Percentiles rank a stretch among this genome's conserved stretches.
Evolutionary conservation across 345 rosid genomes (phyloP).

Genomic region (Orychophragmus violaceus): DNA sequence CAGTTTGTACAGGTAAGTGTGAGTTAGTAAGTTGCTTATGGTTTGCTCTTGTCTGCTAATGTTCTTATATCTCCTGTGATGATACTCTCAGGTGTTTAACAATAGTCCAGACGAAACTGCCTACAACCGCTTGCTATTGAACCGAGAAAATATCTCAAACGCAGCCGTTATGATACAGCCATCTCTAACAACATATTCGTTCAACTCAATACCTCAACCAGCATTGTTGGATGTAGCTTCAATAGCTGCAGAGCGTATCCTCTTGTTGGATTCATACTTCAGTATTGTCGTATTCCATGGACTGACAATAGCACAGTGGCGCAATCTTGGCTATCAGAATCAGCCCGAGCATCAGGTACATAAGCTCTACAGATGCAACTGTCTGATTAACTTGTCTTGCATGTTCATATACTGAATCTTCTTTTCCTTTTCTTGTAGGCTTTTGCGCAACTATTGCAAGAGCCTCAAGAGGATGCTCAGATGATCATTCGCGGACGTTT

Average conservation of each 20-base stretch:
- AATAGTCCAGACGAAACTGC: constrained; percentile 36
- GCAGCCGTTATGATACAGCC: constrained; percentile 71
- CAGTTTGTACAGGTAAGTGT: constrained; percentile 84
- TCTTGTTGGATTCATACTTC: constrained; percentile 86
- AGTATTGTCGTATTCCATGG: constrained; percentile 93
- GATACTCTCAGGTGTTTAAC: constrained; percentile 30
- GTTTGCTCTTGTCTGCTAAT: background rate
- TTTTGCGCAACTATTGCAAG: background rate
- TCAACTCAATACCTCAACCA: constrained; percentile 77
- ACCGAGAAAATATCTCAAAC: constrained; percentile 24
- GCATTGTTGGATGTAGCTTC: constrained; percentile 94
- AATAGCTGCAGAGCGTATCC: constrained; percentile 82
- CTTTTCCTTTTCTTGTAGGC: background rate
- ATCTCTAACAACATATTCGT: constrained; percentile 81
- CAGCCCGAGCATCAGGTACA: constrained; percentile 84
- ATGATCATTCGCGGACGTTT: background rate
- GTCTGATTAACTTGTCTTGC: background rate
- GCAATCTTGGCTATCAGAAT: constrained; percentile 85
- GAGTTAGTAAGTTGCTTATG: background rate
- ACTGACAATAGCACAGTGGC: constrained; percentile 98
- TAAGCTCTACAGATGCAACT: background rate
- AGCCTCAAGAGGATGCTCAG: background rate
- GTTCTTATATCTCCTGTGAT: background rate
- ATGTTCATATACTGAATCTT: background rate
- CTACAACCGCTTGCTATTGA: constrained; percentile 24